Base-by-base conservation (phyloP, 129 eudicot species). In the Helichrysum umbraculigerum region DNA sequence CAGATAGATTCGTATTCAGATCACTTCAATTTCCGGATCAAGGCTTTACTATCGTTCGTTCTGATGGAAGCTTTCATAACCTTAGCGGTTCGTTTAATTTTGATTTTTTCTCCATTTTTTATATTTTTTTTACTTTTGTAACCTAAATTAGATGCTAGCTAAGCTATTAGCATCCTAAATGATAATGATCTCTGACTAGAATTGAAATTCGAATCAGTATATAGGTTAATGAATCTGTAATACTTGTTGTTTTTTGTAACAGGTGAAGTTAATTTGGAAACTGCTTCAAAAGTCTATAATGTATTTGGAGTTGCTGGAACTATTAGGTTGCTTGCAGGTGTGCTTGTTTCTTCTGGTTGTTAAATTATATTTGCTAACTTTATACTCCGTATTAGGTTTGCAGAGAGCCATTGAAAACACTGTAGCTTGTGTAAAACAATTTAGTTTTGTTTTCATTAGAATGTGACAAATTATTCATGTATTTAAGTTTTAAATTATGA, bases 241-340 rank as follows among this genome's bases (percentile, higher is more conserved):
- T 47, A 14, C 4, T 47, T 47, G 4, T 47, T 25, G 28, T 25
- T 25, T 14, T 14, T 14, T 78, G 84, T 70, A 16, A 70, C 89
- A 95, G 99, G 88, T 87, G 92, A 86, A 78, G 85, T 64, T 63
- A 67, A 72, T 68, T 28, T 68, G 52, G 92, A 78, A 81, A 82
- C 59, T 78, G 89, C 97, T 73, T 76, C 76, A 39, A 91, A 82
- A 73, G 83, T 88, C 64, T 89, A 86, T 74, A 85, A 85, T 19
- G 81, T 91, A 67, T 89, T 71, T 76, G 99, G 99, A 57, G 89
- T 91, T 33, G 97, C 88, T 79, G 99, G 99, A 73, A 87, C 99
- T 32, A 91, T 95, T 83, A 85, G 96, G 76, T 71, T 91, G 78
- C 95, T 91, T 60, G 83, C 99, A 90, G 98, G 98, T 92, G 78